Base-by-base conservation (phyloP, 768 basidiomycete genomes). In the Trametes cubensis region DNA sequence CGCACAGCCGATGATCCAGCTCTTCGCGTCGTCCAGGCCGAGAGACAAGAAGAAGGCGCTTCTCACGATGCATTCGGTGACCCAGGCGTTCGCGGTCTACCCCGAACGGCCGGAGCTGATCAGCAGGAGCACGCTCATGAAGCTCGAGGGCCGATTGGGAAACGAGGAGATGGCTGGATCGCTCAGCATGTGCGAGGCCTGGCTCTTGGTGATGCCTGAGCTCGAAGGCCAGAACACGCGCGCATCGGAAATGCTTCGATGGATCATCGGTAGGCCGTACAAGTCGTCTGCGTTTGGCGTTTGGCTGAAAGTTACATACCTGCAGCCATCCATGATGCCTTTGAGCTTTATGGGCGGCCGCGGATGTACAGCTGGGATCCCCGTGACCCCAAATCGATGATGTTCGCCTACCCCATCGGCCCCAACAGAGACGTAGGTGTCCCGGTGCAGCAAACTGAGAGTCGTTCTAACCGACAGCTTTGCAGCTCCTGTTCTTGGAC, bases 81-180 rank as follows among this genome's bases (percentile, higher is more conserved):
- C 88, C 0, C 93, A 97, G 75, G 92, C 89, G 18, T 97, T 95
- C 71, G 92, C 93, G 3, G 93, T 99, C 10, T 99, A 95, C 72
- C 96, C 96, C 1, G 96, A 98, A 72, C 84, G 93, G n/a, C 92
- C 93, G 11, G 92, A 94, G 67, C 77, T 97, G 66, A 95, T 98
- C 75, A 88, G 82, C 64, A 80, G 86, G 68, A 95, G 94, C 65
- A 94, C 93, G 0, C 76, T 99, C 66, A 88, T 98, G 78, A 98
- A 98, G 73, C 71, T 98, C 6, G 95, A 98, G 71, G 96, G 94
- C 11, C 76, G 81, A 25, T 82, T 97, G 56, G 89, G 90, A 2
- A 87, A 89, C 30, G 91, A 95, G 70, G 80, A 85, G 26, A 85
- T 90, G 13, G 79, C 83, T n/a, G 85, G 77, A 21, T 75, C 74